Evolutionary conservation across 169 alveolate genomes (phyloP), one percentile per base, ranked within the genome.

Genomic region (Cystoisospora suis): DNA sequence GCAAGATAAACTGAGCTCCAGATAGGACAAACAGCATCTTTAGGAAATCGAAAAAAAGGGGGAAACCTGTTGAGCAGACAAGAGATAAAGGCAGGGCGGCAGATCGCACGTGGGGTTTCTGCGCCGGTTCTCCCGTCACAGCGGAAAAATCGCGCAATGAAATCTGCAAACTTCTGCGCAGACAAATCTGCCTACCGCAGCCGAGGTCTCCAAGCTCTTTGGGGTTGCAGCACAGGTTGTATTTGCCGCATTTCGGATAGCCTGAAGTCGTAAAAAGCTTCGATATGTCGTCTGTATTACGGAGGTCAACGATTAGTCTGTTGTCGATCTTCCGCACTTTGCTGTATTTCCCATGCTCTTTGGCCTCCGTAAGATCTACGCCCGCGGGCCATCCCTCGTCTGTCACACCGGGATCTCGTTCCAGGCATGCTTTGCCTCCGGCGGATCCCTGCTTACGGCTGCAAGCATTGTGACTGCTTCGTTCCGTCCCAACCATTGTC

Each of bases 201-300:
- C 93, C 93, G 0, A 89, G 81, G 47, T 89, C 93, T 20, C 93
- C 93, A 79, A 89, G 93, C 5, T 89, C 93, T 0, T 65, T 49
- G 29, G 85, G 93, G 32, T 17, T 89, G 85, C 93, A 89, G 59
- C 89, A 77, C 46, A 89, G 88, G 79, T 85, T 86, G 61, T 89
- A 89, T 4, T 79, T 75, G 36, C 85, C 89, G 85, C 89, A 79
- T 38, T 87, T 77, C 3, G 93, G 93, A 15, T 77, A 81, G 46
- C 93, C 93, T 20, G 93, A 61, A 0, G 89, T 59, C 36, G 93
- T 89, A 77, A 89, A 89, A 45, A 89, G 85, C 59, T 17, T 46
- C 36, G 87, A 46, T 7, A 87, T 79, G 46, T 89, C 89, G 34
- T 79, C 93, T 61, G 81, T 65, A 59, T 89, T 72, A 59, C 80